Base-by-base conservation (phyloP, 192 early-diverging fungal species). In the Podila horticola region DNA sequence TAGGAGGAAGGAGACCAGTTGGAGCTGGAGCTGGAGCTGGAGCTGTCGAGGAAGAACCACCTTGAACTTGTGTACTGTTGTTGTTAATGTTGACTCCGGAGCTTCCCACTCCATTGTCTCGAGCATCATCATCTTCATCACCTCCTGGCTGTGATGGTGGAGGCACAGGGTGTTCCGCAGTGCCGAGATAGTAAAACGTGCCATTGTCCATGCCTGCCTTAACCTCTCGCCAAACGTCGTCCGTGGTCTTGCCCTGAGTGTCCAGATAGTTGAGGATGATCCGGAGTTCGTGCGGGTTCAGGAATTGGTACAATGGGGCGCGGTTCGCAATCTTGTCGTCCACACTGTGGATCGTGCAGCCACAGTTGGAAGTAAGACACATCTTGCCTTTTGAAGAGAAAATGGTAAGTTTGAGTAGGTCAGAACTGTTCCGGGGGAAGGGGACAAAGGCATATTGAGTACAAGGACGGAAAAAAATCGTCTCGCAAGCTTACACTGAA, bases 171-270 rank as follows among this genome's bases (percentile, higher is more conserved):
- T 15, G 34, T 2, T 31, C 31, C 22, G 50, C 38, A 12, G 62
- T 67, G 50, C 62, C 52, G 15, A 69, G 50, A n/a, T 73, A 81
- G 8, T 68, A 48, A 49, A 60, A 69, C 4, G 58, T 60, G 0
- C 65, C 71, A 51, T 62, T 30, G 22, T 72, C 67, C 62, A 81
- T 68, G 8, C 77, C 77, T 6, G 31, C 19, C 29, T 73, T 81
- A 8, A 81, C 58, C 19, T 58, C 71, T 58, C 69, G 49, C 77
- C 77, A 81, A 6, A 81, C 6, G 2, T 31, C 22, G 2, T 17
- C 33, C 3, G 17, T 2, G 0, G 77, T 72, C 26, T 67, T 24
- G 28, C 48, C 11, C 4, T 81, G 34, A 3, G 36, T 31, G n/a
- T 0, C 5, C 34, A 81, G 22, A 20, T 81, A 81, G 10, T 65